These are phyloP conservation scores for Monilinia aucupariae DNA, from an alignment of 2,329 filamentous ascomycete species.

Conservation along the genomic window DNA sequence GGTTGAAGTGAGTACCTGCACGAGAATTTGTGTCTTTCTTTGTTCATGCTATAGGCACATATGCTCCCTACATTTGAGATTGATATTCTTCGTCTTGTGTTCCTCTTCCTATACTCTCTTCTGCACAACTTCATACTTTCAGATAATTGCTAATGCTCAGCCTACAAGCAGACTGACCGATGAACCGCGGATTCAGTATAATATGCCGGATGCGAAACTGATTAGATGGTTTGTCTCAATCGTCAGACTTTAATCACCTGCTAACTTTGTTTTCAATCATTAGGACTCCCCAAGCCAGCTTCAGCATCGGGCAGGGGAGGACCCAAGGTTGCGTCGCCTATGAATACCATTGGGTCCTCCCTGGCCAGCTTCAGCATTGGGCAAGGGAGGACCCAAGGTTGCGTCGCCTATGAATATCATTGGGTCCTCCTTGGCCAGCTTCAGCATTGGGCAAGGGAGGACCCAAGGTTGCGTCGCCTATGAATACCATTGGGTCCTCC, in stretches of 20 bases:
- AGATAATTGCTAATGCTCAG: not conserved
- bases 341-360: constrained; percentile 29
- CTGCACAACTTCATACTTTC: not conserved
- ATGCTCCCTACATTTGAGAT: not conserved
- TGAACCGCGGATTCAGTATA: no score
- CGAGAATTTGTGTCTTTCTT: not conserved
- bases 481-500: constrained; percentile 27
- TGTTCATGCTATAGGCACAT: not conserved
- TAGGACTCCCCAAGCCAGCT: not conserved
- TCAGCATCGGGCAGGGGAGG: not conserved
- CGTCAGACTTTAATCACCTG: not conserved
- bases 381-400: not conserved
- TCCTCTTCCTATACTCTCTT: not conserved
- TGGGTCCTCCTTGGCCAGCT: no score
- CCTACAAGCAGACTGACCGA: no score
- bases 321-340: not conserved
- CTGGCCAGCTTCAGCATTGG: not conserved
- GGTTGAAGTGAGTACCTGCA: not conserved
- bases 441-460: not conserved
- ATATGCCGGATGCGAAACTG: not conserved
- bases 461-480: not conserved
- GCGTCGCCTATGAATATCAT: constrained; percentile 28
- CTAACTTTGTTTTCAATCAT: not conserved
- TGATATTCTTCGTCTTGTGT: not conserved
- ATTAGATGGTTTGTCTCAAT: no score